A percentile compares a stretch with the other conserved stretches of the same genome.
Evolutionary conservation across 148 eudicot genomes (phyloP).

Genomic region (Rhododendron mucronatum): DNA sequence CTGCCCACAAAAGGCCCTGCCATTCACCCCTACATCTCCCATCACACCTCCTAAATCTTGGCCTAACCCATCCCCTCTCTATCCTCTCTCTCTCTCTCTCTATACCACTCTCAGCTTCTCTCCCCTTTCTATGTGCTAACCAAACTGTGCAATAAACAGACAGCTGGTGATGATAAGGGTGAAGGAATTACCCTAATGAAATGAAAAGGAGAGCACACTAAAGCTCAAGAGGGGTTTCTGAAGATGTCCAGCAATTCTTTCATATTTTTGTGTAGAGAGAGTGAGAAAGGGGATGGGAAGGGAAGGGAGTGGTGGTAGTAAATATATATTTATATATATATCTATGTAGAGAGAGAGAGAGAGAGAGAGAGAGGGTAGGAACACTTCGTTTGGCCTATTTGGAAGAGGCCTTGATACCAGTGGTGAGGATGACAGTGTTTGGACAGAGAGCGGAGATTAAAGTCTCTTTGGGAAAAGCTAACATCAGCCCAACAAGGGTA

Average conservation of each 20-base stretch:
- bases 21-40: constrained; percentile 43
- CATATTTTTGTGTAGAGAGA: constrained; percentile 10
- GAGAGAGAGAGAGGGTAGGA: not conserved
- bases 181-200: not conserved
- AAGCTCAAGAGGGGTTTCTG: constrained; percentile 11
- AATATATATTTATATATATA: not conserved
- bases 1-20: constrained; percentile 28
- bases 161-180: not conserved
- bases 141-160: not conserved
- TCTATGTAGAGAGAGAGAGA: not conserved
- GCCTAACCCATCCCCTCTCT: constrained; percentile 39
- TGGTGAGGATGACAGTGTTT: constrained; percentile 31
- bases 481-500: no score
- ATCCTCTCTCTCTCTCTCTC: not conserved
- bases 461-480: not conserved
- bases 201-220: not conserved
- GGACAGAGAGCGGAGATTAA: constrained; percentile 39
- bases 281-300: constrained; percentile 1
- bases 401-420: constrained; percentile 18
- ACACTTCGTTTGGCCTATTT: constrained; percentile 7
- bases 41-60: constrained; percentile 20
- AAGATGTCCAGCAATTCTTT: constrained; percentile 7
- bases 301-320: not conserved
- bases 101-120: not conserved
- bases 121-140: no score